phyloP scores from a whole-genome alignment of 2,329 filamentous ascomycete genomes.

The Trichoderma koningii region DNA sequence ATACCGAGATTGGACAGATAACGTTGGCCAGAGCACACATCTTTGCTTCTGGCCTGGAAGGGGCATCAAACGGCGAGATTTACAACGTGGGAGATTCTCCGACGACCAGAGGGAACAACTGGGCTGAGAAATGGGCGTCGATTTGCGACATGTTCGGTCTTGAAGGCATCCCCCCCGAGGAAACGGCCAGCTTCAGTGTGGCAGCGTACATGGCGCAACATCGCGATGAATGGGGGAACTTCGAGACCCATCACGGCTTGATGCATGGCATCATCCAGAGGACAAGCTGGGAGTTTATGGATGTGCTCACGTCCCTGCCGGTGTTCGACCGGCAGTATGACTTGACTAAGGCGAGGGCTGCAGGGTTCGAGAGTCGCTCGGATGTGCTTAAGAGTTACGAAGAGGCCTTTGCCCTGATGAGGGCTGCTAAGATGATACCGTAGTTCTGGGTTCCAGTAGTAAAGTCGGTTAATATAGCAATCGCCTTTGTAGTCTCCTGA shows the following conservation, averaged over 20 bases:
- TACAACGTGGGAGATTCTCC: slow-evolving; percentile 24
- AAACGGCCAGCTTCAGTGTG: not conserved
- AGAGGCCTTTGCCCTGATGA: slow-evolving; percentile 23
- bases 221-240: slow-evolving; percentile 12
- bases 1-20: slow-evolving; percentile 18
- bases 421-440: slow-evolving; percentile 8
- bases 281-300: slow-evolving; percentile 24
- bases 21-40: slow-evolving; percentile 22
- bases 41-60: slow-evolving; percentile 10
- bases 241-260: slow-evolving; percentile 7
- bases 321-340: slow-evolving; percentile 21
- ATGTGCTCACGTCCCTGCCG: slow-evolving; percentile 19
- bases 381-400: slow-evolving; percentile 16
- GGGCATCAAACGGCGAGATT: slow-evolving; percentile 9
- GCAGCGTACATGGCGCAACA: slow-evolving; percentile 13
- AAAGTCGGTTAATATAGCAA: not conserved
- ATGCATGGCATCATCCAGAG: slow-evolving; percentile 4
- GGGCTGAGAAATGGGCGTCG: slow-evolving; percentile 23
- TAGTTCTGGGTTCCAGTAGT: not conserved
- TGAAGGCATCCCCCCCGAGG: slow-evolving; percentile 6
- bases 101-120: slow-evolving; percentile 3
- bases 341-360: slow-evolving; percentile 4
- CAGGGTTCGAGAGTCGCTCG: slow-evolving; percentile 8
- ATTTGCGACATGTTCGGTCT: slow-evolving; percentile 19
- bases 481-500: too few relatives aligned